phyloP scores from a whole-genome alignment of 2,329 filamentous ascomycete species.

The Fusarium sp. region DNA sequence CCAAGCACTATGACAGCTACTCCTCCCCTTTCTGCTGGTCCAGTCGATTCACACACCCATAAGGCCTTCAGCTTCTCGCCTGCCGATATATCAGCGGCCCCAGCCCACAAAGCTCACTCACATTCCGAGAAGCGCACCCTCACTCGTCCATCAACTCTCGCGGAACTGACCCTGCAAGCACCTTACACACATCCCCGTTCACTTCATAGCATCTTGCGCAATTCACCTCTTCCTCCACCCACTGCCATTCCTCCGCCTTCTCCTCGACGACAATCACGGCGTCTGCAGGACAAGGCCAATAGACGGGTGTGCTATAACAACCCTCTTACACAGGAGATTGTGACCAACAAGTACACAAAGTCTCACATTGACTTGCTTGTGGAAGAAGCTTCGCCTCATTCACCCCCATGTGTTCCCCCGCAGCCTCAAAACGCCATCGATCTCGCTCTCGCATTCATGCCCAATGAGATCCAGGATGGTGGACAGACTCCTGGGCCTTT shows the following conservation, averaged over 20 bases:
- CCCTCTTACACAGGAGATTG: conserved; percentile 72
- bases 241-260: conserved; percentile 64
- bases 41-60: conserved; percentile 56
- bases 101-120: conserved; percentile 2
- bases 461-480: conserved; percentile 68
- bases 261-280: conserved; percentile 64
- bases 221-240: conserved; percentile 70
- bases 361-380: conserved; percentile 72
- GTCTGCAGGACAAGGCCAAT: conserved; percentile 65
- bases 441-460: conserved; percentile 62
- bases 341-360: conserved; percentile 69
- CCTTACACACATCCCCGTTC: conserved; percentile 70
- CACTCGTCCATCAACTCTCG: conserved; percentile 27
- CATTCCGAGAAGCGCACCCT: conserved; percentile 34
- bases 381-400: conserved; percentile 66
- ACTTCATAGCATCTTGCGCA: conserved; percentile 73
- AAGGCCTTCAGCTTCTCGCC: conserved; percentile 61
- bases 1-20: conserved; percentile 70
- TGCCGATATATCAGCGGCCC: conserved; percentile 47
- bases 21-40: conserved; percentile 67
- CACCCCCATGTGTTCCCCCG: conserved; percentile 50
- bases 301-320: conserved; percentile 71
- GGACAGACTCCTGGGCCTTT: conserved; percentile 72
- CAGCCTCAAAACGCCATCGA: conserved; percentile 60
- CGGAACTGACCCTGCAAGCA: conserved; percentile 48